Evolutionary conservation across 2,329 filamentous ascomycete species (phyloP).

Genomic region (Cercospora brassicicola): DNA sequence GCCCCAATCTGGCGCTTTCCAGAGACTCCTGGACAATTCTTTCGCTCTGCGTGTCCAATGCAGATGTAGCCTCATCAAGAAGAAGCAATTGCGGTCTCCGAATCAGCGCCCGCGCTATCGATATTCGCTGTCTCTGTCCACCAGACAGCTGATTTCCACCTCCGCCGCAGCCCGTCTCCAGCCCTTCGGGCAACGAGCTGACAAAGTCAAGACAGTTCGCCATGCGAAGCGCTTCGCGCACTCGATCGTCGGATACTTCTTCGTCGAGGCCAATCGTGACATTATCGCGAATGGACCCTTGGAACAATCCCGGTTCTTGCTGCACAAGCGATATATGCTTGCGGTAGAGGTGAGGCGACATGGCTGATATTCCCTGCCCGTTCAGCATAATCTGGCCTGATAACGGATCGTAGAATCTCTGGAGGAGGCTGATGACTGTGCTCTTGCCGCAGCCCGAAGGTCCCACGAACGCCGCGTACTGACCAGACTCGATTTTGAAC

Average conservation of each 20-base stretch:
- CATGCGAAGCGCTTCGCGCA: slow-evolving; percentile 50
- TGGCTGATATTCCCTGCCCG: slow-evolving; percentile 55
- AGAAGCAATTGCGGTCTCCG: slow-evolving; percentile 55
- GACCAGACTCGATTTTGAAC: slow-evolving; percentile 37
- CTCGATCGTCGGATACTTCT: slow-evolving; percentile 42
- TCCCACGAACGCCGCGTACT: slow-evolving; percentile 51
- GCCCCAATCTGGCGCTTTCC: slow-evolving; percentile 48
- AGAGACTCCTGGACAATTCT: slow-evolving; percentile 67
- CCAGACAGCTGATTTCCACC: slow-evolving; percentile 53
- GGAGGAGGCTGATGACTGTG: slow-evolving; percentile 48
- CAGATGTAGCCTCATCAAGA: slow-evolving; percentile 60
- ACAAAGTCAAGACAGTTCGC: slow-evolving; percentile 57
- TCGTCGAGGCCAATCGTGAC: slow-evolving; percentile 39
- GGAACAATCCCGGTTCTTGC: slow-evolving; percentile 51
- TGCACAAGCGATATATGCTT: slow-evolving; percentile 46
- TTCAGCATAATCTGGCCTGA: slow-evolving; percentile 50
- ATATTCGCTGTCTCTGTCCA: slow-evolving; percentile 58
- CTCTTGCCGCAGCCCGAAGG: slow-evolving; percentile 52
- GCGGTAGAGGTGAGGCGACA: slow-evolving; percentile 44
- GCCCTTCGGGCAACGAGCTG: slow-evolving; percentile 52
- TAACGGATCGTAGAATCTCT: slow-evolving; percentile 49
- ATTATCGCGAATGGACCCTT: slow-evolving; percentile 46
- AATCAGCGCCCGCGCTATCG: slow-evolving; percentile 56
- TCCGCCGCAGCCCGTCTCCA: slow-evolving; percentile 50
- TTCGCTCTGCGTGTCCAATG: slow-evolving; percentile 65